These are phyloP conservation scores for Xylariaceae sp. DNA, from an alignment of 2,329 filamentous ascomycete genomes.

Conservation along the genomic window DNA sequence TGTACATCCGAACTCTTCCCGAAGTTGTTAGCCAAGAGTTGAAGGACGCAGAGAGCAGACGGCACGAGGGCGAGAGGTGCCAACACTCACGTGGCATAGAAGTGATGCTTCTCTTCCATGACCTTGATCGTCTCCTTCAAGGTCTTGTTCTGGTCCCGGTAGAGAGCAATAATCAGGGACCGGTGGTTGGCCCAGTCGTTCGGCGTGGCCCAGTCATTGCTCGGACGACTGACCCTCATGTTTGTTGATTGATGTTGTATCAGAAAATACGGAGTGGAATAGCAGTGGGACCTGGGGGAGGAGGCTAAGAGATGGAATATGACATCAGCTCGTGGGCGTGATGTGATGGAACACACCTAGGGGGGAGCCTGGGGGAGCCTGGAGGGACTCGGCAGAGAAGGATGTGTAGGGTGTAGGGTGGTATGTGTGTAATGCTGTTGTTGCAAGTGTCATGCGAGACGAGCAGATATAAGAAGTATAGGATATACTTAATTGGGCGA, in stretches of 20 bases:
- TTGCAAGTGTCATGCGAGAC: conserved; percentile 5
- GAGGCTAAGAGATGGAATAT: conserved; percentile 3
- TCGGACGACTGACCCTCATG: conserved; percentile 22
- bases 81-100: conserved; percentile 40
- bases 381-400: background rate
- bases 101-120: conserved; percentile 42
- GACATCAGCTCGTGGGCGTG: conserved; percentile 1
- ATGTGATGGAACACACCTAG: background rate
- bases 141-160: conserved; percentile 30
- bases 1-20: conserved; percentile 31
- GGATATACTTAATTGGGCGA: background rate
- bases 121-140: conserved; percentile 30
- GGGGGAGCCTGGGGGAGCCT: background rate
- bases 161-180: conserved; percentile 26
- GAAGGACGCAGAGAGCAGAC: background rate
- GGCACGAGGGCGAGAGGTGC: background rate
- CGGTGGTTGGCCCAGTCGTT: conserved; percentile 27
- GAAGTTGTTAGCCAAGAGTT: conserved; percentile 7
- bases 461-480: conserved; percentile 4
- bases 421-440: conserved; percentile 4
- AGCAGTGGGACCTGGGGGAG: background rate
- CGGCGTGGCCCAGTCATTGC: conserved; percentile 27
- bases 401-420: background rate
- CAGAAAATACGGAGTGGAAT: too few species aligned
- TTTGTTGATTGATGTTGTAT: background rate